Evolutionary conservation across 2,329 filamentous ascomycete genomes (phyloP), one percentile per base, ranked within the genome.

Genomic region (Colletotrichum eremochloae): DNA sequence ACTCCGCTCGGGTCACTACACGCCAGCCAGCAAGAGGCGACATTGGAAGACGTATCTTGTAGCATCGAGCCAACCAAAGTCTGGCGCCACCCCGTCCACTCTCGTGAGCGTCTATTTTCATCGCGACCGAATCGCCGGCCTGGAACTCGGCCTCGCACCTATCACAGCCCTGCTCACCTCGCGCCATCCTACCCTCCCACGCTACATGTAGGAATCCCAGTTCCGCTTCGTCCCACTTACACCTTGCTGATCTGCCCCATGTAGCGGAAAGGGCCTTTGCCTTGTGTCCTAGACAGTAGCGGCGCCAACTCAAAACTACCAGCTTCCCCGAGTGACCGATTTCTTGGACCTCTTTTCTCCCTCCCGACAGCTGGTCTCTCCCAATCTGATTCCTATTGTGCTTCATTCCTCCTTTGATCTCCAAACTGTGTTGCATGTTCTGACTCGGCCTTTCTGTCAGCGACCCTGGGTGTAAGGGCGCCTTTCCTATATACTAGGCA

Each of bases 341-440:
- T 78, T 78, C 75, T 75, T 76, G 77, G 76, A 78, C 75, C 78
- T 76, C 78, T 77, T 81, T 85, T 81, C 78, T 82, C 75, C 78
- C 81, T 80, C 79, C 84, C 83, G 84, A 83, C 84, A 89, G 88
- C 88, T 89, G 87, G 87, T 82, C 87, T 90, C 86, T 83, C 78
- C 80, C 76, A 80, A 73, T 81, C 78, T 81, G 75, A 79, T 80
- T 79, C 77, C 75, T 76, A 77, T 80, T 75, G 76, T 80, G 77
- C 77, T 82, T 81, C 77, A 75, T 79, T 82, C 77, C 77, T 81
- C 74, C 77, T 79, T 75, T 77, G 77, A 72, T 73, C 76, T 74
- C 75, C 70, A 68, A 74, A 72, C 9, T 75, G 75, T 76, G 72
- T 73, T 73, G 74, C 75, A 74, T 76, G 74, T 76, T 70, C 76